Conservation (phyloP, 331 rosid genomes). For the Malus hybrid region DNA sequence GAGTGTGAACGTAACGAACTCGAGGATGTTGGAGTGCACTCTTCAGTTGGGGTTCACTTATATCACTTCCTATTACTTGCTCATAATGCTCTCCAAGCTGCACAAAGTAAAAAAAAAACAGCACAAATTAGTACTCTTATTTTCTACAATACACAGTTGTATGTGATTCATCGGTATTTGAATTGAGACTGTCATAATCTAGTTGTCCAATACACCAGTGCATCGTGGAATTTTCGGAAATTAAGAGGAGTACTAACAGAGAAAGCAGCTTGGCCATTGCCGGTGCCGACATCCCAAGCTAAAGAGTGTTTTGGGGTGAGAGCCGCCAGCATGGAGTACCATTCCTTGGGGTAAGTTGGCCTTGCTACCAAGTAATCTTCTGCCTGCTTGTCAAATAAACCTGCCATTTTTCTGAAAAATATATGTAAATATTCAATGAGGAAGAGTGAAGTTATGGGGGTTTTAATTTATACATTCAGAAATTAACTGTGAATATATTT, state of each 20-base stretch:
- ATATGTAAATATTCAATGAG: not conserved
- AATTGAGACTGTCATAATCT: not conserved
- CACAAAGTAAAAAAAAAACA: not conserved
- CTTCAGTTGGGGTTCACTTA: conserved; percentile 13
- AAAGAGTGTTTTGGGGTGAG: conserved; percentile 6
- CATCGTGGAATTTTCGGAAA: not conserved
- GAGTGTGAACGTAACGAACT: conserved; percentile 18
- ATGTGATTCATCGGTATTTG: not conserved
- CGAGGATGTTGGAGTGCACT: conserved; percentile 18
- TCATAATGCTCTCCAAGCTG: conserved; percentile 16
- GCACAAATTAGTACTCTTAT: not conserved
- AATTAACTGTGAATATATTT: too few relatives aligned
- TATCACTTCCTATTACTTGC: conserved; percentile 17
- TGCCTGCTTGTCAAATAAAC: conserved; percentile 19
- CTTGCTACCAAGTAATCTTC: conserved; percentile 2
- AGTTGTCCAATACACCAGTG: not conserved
- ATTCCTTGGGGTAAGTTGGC: conserved; percentile 22
- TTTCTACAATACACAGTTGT: too few relatives aligned
- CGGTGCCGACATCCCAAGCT: conserved; percentile 26
- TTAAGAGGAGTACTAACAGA: not conserved
- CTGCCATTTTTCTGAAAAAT: not conserved
- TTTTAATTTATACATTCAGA: not conserved
- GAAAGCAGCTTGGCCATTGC: conserved; percentile 22
- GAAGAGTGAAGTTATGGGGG: not conserved
- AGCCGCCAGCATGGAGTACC: conserved; percentile 14